Evolutionary conservation across 768 basidiomycete species (phyloP), one percentile per base, ranked within the genome.

Genomic region (Lanmaoa rubissima): DNA sequence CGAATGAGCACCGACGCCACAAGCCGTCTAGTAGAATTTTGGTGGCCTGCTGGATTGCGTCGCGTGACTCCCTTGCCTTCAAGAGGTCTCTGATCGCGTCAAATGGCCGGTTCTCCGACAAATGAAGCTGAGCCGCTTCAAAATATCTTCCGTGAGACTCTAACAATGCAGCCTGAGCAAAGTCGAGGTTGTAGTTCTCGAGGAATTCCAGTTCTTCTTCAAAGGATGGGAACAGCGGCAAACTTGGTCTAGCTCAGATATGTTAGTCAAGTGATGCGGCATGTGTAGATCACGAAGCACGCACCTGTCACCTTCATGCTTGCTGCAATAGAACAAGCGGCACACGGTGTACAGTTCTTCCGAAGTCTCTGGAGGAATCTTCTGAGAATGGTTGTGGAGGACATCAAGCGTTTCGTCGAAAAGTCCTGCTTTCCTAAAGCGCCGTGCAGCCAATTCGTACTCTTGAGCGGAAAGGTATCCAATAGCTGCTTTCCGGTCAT

Each of bases 191-290:
- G 43, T 76, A 76, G 5, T 82, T 76, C 52, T 85, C 79, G 17
- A 84, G 73, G 55, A 83, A 89, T 38, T 79, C 77, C n/a, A 85
- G 59, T 19, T 75, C 75, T 21, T 85, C 82, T 21, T 87, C 80
- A 1, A 75, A 69, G 1, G 77, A 72, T 0, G 72, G 57, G 55
- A 89, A 89, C 4, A 88, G 65, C 8, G 53, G 71, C 52, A 24
- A 77, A 78, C 66, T 79, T 71, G 71, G 67, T 21, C 87, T 87
- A 40, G 60, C 13, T 44, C 41, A 35, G 39, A 28, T 13, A 14
- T 14, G 7, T 67, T 16, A 58, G 48, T n/a, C 21, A 21, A 13
- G n/a, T 13, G 14, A 46, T 4, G 5, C 4, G 11, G 48, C 1
- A 47, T 58, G 54, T 32, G 8, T 0, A 36, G 10, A 40, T 26